phyloP scores from a whole-genome alignment of 1,284 basidiomycete genomes.

The Vanrija sp. region DNA sequence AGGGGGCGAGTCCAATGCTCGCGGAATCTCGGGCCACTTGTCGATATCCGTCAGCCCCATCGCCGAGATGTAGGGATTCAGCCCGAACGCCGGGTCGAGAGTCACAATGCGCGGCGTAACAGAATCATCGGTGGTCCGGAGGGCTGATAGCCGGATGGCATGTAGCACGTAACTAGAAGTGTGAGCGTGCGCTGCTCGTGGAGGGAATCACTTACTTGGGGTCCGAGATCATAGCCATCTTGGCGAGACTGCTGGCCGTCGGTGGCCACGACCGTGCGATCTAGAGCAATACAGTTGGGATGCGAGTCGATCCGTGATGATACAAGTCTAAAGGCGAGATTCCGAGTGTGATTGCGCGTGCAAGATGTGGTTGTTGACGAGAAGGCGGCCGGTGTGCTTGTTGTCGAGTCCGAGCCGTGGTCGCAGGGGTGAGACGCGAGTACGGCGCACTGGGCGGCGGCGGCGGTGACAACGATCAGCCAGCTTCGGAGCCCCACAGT shows the following conservation, averaged over 20 bases:
- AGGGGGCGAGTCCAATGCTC: conserved; percentile 52
- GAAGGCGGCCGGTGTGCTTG: no score
- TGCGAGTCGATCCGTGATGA: no score
- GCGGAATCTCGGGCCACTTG: conserved; percentile 75
- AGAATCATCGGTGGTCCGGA: conserved; percentile 81
- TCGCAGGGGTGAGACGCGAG: no score
- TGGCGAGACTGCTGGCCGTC: conserved; percentile 4
- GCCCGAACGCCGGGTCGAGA: conserved; percentile 58
- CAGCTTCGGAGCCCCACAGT: conserved; percentile 1
- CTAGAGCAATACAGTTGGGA: no score
- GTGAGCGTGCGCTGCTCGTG: background rate
- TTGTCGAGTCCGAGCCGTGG: no score
- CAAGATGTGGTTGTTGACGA: no score
- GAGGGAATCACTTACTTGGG: conserved; percentile 26
- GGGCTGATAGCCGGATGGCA: conserved; percentile 73
- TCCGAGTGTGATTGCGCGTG: no score
- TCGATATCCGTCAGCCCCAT: conserved; percentile 71
- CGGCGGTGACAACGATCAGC: no score
- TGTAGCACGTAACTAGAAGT: conserved; percentile 73
- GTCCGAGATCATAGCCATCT: conserved; percentile 48
- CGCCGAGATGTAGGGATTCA: conserved; percentile 75
- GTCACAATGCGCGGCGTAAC: conserved; percentile 75
- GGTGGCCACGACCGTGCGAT: no score
- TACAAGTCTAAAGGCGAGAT: no score
- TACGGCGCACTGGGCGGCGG: no score